Evolutionary conservation across 352 stramenopile genomes (phyloP), one percentile per base, ranked within the genome.

Genomic region (Phytophthora niederhauseri): DNA sequence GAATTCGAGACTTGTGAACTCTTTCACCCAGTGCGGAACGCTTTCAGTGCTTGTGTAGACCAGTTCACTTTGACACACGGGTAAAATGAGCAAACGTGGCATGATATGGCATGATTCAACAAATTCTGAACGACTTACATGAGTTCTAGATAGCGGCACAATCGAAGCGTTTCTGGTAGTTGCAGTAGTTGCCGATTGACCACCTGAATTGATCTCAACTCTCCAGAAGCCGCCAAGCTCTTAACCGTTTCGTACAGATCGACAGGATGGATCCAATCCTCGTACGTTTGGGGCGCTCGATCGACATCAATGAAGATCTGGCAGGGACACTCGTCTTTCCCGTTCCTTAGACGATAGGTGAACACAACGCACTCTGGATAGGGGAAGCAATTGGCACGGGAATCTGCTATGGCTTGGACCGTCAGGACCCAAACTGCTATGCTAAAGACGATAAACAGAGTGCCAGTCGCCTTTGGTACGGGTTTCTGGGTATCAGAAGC

Each of bases 291-390:
- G 17, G 72, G 68, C 2, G 51, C 36, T 9, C 57, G 48, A 15
- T 80, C 53, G 24, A 66, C 31, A 41, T 80, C 57, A 38, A 80
- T 72, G 45, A 70, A 20, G 14, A 62, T 68, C 1, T 62, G 28
- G n/a, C 66, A 68, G n/a, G 58, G 66, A 28, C 66, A 73, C 38
- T 26, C 12, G 8, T 56, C 49, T 12, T 60, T 53, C n/a, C 53
- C 60, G 3, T 31, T 54, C 61, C 52, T 26, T 57, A 51, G 73
- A 59, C 48, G 65, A n/a, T 70, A 61, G 1, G 61, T 54, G 12
- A 72, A 66, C 52, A 68, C 66, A 4, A 72, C 66, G 56, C 70
- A 77, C 11, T 77, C 70, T 12, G 66, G 66, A 48, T 77, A 68
- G 11, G 53, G 46, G 12, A 53, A 54, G 19, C 66, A 73, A 20